phyloP scores from a whole-genome alignment of 225 moss, liverwort and hornwort species.

The Physcomitrium patens region DNA sequence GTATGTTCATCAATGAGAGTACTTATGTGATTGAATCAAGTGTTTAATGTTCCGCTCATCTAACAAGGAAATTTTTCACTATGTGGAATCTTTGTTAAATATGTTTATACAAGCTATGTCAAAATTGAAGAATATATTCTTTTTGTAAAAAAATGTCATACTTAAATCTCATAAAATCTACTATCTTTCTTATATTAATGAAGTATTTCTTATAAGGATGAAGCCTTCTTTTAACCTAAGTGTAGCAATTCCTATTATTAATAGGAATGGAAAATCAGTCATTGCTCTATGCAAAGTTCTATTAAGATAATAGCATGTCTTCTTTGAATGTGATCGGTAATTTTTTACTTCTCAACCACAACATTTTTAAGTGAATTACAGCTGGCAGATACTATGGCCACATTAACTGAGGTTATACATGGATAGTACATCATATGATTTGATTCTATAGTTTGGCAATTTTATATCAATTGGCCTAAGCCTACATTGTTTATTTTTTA shows the following conservation, averaged over 20 bases:
- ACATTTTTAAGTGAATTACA: conserved; percentile 73
- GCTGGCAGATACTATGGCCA: conserved; percentile 71
- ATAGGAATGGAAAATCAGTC: conserved; percentile 20
- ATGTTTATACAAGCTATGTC: neutral
- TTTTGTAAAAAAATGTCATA: no score
- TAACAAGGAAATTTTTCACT: conserved; percentile 26
- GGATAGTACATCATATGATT: conserved; percentile 84
- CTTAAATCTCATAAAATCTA: neutral
- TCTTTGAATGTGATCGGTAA: conserved; percentile 66
- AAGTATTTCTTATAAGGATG: conserved; percentile 9
- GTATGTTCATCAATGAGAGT: conserved; percentile 31
- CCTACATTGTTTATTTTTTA: conserved; percentile 68
- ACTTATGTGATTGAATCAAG: conserved; percentile 14
- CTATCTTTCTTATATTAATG: no score
- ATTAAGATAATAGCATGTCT: conserved; percentile 65
- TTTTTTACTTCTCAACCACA: conserved; percentile 77
- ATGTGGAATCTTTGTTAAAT: conserved; percentile 5
- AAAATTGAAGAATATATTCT: no score
- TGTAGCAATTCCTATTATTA: conserved; percentile 8
- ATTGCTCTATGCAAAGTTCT: conserved; percentile 67
- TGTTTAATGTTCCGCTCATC: conserved; percentile 30
- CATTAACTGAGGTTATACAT: conserved; percentile 65
- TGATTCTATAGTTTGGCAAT: conserved; percentile 60
- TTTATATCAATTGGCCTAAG: conserved; percentile 60
- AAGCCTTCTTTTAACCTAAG: conserved; percentile 16